Conservation (phyloP, 768 basidiomycete species). For the Pleurotus pulmonarius region DNA sequence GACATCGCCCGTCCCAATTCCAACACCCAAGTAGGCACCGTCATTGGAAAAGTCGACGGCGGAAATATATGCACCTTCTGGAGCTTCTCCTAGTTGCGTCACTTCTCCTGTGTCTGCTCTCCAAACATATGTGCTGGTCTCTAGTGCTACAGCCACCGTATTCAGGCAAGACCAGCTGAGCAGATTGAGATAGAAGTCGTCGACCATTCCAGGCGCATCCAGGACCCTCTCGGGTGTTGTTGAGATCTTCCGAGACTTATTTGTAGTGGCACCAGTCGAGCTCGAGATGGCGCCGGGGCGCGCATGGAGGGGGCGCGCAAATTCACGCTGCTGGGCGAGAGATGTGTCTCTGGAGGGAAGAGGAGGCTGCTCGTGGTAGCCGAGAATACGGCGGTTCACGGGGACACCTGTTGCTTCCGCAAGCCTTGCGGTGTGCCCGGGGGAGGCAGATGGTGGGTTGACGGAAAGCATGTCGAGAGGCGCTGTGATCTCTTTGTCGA, state of each 20-base stretch:
- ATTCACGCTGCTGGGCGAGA: conserved; percentile 73
- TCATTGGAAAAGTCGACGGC: conserved; percentile 78
- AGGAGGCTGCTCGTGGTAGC: conserved; percentile 86
- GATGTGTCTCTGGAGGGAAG: conserved; percentile 67
- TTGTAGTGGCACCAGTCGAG: conserved; percentile 50
- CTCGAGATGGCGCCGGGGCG: conserved; percentile 64
- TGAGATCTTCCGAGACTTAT: conserved; percentile 79
- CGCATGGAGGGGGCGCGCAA: conserved; percentile 71
- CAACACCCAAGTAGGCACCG: conserved; percentile 79
- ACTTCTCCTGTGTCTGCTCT: conserved; percentile 87
- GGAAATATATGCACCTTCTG: conserved; percentile 72
- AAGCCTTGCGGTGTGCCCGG: conserved; percentile 75
- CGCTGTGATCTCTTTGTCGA: conserved; percentile 51
- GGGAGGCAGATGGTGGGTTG: conserved; percentile 58
- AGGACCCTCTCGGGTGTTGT: conserved; percentile 90
- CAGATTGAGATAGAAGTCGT: conserved; percentile 97
- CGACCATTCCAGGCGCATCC: conserved; percentile 89
- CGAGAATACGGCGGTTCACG: conserved; percentile 77
- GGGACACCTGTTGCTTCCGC: conserved; percentile 74
- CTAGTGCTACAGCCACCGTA: conserved; percentile 85
- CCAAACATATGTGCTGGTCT: conserved; percentile 89
- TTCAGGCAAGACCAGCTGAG: conserved; percentile 87
- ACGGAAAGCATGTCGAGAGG: conserved; percentile 63
- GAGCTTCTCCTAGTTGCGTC: conserved; percentile 69
- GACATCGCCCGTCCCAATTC: conserved; percentile 77